Evolutionary conservation across 805 yeast genomes (phyloP).

Genomic region (Starmerella khaoyaiensis): DNA sequence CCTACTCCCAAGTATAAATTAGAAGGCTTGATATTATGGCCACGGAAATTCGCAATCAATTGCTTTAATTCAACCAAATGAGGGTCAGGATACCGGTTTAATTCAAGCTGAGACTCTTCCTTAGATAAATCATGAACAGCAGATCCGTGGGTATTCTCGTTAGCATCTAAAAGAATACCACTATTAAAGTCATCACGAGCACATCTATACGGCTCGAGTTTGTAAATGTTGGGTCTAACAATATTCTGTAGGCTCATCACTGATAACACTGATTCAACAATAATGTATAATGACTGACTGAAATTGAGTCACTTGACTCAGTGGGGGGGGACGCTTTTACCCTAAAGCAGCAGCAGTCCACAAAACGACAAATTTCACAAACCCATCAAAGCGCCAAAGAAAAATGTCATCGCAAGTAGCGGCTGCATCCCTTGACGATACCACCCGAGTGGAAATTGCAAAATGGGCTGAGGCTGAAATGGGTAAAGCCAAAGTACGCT

Average conservation of each 20-base stretch:
- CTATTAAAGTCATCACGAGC: slow-evolving; percentile 90
- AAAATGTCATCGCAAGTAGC: not conserved
- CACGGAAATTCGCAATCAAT: slow-evolving; percentile 60
- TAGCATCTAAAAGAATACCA: slow-evolving; percentile 86
- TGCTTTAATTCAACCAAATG: slow-evolving; percentile 71
- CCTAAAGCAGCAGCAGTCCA: not conserved
- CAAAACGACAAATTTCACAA: not conserved
- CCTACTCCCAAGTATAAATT: slow-evolving; percentile 93
- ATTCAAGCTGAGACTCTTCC: slow-evolving; percentile 40
- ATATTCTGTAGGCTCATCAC: slow-evolving; percentile 32
- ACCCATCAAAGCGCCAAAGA: not conserved
- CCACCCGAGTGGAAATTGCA: slow-evolving; percentile 59
- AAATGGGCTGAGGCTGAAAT: slow-evolving; percentile 71
- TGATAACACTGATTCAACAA: too few relatives aligned
- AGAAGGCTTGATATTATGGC: slow-evolving; percentile 41
- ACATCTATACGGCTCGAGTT: slow-evolving; percentile 83
- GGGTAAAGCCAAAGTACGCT: slow-evolving; percentile 71
- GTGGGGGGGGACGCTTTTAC: too few relatives aligned
- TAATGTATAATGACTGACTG: not conserved
- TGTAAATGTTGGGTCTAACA: slow-evolving; percentile 73
- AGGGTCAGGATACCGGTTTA: slow-evolving; percentile 94
- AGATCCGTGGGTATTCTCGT: slow-evolving; percentile 91
- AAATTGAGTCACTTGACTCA: too few relatives aligned
- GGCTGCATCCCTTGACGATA: slow-evolving; percentile 44
- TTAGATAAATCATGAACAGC: slow-evolving; percentile 38